Percentiles rank a stretch among this genome's conserved stretches.
phyloP scores from a whole-genome alignment of 768 basidiomycete species.

The Asterophora parasitica region DNA sequence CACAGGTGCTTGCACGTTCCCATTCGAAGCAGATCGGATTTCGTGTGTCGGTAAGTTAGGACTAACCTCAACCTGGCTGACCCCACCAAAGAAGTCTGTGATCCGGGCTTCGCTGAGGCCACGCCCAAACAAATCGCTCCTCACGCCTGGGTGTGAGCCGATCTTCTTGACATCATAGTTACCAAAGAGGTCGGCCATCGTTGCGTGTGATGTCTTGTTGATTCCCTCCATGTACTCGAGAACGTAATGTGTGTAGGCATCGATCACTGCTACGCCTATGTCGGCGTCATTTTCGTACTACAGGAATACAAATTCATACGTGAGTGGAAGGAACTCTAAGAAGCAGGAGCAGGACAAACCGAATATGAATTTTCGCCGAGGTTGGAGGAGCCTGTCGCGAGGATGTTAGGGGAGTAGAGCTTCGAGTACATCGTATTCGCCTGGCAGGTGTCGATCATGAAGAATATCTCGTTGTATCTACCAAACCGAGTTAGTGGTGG shows the following conservation, averaged over 20 bases:
- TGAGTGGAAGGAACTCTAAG: background rate
- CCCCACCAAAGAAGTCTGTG: slow-evolving; percentile 88
- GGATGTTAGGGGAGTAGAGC: slow-evolving; percentile 88
- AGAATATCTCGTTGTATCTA: slow-evolving; percentile 93
- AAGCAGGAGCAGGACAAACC: slow-evolving; percentile 37
- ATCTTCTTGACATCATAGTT: slow-evolving; percentile 72
- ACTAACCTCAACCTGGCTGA: slow-evolving; percentile 74
- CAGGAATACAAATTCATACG: background rate
- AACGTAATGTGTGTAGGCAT: slow-evolving; percentile 89
- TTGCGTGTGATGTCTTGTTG: slow-evolving; percentile 81
- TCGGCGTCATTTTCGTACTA: slow-evolving; percentile 93
- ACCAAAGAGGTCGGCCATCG: slow-evolving; percentile 81
- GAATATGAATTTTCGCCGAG: slow-evolving; percentile 92
- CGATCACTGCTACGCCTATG: slow-evolving; percentile 93
- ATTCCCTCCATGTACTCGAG: slow-evolving; percentile 89
- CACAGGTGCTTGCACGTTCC: background rate
- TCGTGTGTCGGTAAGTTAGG: background rate
- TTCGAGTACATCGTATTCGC: slow-evolving; percentile 94
- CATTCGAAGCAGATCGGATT: background rate
- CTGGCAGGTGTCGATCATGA: slow-evolving; percentile 98
- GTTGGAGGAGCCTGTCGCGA: slow-evolving; percentile 84
- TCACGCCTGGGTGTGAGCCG: slow-evolving; percentile 84
- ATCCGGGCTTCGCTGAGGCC: slow-evolving; percentile 57
- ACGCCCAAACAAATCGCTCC: slow-evolving; percentile 73
- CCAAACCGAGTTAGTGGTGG: background rate